Percentiles rank a stretch among this genome's conserved stretches.
Evolutionary conservation across 306 rosid genomes (phyloP).

Genomic region (Vicia sativa): DNA sequence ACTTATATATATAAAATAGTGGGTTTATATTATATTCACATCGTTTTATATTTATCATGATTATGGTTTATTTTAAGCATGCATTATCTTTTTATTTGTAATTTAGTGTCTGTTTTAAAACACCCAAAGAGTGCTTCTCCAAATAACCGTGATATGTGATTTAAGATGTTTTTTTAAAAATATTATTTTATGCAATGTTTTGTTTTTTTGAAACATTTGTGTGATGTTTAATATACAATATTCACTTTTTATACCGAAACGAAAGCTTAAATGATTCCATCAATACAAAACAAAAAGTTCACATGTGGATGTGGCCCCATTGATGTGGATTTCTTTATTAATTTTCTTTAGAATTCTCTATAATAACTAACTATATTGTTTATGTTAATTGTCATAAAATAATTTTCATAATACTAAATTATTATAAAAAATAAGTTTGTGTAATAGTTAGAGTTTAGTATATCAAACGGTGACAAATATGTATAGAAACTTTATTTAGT

Average conservation of each 20-base stretch:
- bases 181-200: background rate
- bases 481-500: no score
- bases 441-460: no score
- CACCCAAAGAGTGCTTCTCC: constrained; percentile 29
- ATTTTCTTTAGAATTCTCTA: background rate
- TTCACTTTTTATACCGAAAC: background rate
- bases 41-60: background rate
- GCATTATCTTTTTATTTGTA: background rate
- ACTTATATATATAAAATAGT: background rate
- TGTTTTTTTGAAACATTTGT: background rate
- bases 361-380: background rate
- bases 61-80: constrained; percentile 7
- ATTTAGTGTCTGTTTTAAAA: background rate
- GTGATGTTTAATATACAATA: background rate
- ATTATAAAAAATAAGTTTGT: no score
- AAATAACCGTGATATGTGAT: background rate
- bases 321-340: background rate
- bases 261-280: background rate
- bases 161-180: background rate
- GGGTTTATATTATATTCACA: background rate
- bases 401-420: no score
- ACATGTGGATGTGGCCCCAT: background rate
- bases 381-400: no score
- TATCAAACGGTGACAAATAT: no score
- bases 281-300: background rate